A percentile compares a stretch with the other conserved stretches of the same genome.
phyloP scores from a whole-genome alignment of 306 rosid genomes.

The Cyclanthera cordifolia region DNA sequence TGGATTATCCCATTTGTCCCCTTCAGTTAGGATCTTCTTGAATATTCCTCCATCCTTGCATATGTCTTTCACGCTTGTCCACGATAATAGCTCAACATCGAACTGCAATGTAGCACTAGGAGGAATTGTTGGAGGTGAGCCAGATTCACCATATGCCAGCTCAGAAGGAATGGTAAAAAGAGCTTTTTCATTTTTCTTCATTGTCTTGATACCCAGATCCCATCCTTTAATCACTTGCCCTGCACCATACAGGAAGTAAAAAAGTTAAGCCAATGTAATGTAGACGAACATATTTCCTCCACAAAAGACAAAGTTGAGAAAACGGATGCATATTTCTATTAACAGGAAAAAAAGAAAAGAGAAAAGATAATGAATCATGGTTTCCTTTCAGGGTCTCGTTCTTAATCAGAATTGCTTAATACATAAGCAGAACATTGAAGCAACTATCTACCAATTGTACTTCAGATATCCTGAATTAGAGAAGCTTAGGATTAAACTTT shows the following conservation, averaged over 20 bases:
- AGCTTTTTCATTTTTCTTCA: conserved; percentile 84
- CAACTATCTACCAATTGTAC: not conserved
- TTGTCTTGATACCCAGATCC: conserved; percentile 77
- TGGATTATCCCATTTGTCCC: conserved; percentile 88
- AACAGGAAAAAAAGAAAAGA: not conserved
- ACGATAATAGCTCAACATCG: conserved; percentile 73
- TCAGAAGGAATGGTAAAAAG: conserved; percentile 74
- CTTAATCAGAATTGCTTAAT: not conserved
- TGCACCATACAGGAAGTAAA: conserved; percentile 22
- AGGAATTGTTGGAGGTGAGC: conserved; percentile 83
- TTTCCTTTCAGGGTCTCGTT: not conserved
- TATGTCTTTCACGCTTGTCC: conserved; percentile 78
- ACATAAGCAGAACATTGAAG: not conserved
- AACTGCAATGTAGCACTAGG: conserved; percentile 78
- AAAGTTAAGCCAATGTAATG: not conserved
- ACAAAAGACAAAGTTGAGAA: not conserved
- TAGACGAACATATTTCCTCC: not conserved
- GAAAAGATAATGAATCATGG: not conserved
- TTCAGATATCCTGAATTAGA: not conserved
- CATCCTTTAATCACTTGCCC: conserved; percentile 95
- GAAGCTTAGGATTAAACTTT: no score
- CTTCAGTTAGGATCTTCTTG: conserved; percentile 63
- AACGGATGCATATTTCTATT: not conserved
- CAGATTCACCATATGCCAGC: conserved; percentile 70
- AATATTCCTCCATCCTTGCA: conserved; percentile 85